These are phyloP conservation scores for Wickerhamiella azymoides DNA, from an alignment of 805 yeast species.

Conservation along the genomic window DNA sequence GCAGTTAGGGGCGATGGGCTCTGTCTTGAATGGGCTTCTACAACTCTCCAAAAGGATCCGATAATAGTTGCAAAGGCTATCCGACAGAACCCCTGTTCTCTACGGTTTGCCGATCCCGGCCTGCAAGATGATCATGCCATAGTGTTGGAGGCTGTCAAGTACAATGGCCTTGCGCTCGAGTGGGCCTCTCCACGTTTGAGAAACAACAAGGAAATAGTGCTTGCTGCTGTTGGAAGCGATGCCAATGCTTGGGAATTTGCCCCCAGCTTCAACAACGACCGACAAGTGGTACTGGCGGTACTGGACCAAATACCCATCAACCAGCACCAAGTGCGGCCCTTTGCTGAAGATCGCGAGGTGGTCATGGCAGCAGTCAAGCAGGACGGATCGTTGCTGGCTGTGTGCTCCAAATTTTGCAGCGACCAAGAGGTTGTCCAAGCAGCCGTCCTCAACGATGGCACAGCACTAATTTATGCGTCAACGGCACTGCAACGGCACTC, in stretches of 20 bases:
- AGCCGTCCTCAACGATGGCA: background rate
- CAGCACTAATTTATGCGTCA: constrained; percentile 1
- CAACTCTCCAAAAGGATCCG: background rate
- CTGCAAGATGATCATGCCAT: background rate
- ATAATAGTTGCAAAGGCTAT: background rate
- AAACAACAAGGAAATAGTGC: background rate
- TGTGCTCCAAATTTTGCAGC: background rate
- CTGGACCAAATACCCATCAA: background rate
- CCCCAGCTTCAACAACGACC: background rate
- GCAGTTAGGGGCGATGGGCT: background rate
- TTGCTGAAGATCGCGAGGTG: background rate
- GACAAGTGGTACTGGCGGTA: background rate
- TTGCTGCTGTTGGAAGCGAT: background rate
- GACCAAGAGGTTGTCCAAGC: background rate
- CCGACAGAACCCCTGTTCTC: background rate
- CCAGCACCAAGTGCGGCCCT: background rate
- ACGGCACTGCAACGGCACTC: background rate
- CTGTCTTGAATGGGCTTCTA: background rate
- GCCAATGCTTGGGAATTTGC: background rate
- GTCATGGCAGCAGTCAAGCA: background rate
- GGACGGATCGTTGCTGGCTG: background rate
- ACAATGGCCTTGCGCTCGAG: background rate
- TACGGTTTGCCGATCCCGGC: background rate
- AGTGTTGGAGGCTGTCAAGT: background rate
- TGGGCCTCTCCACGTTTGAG: background rate